Conservation (phyloP, 352 stramenopile species). For the Phytophthora tentaculata region DNA sequence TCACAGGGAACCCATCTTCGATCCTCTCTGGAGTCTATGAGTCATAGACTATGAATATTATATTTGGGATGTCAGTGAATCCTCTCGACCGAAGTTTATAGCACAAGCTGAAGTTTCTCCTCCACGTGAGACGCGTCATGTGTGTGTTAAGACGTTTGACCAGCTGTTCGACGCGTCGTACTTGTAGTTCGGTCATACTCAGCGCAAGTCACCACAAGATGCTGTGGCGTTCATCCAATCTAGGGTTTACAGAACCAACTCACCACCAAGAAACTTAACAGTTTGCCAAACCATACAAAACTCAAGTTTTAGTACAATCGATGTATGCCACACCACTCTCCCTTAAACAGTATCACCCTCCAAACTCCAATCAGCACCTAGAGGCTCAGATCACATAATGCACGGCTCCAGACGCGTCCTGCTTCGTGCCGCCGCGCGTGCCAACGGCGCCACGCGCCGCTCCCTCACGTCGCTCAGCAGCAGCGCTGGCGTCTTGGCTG, state of each 20-base stretch:
- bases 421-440: conserved; percentile 30
- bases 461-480: conserved; percentile 24
- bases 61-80: no score
- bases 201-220: conserved; percentile 9
- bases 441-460: conserved; percentile 29
- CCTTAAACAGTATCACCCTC: conserved; percentile 4
- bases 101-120: conserved; percentile 13
- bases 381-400: conserved; percentile 24
- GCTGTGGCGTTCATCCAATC: conserved; percentile 23
- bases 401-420: conserved; percentile 42
- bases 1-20: no score
- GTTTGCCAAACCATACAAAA: no score
- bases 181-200: conserved; percentile 15
- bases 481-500: conserved; percentile 16
- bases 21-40: no score
- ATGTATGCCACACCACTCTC: conserved; percentile 4
- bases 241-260: conserved; percentile 13
- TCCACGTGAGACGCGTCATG: conserved; percentile 26
- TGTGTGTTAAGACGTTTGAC: conserved; percentile 5
- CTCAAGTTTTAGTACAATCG: no score
- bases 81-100: no score
- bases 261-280: no score
- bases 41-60: no score
- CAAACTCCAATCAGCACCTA: conserved; percentile 27
- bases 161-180: conserved; percentile 10